Conservation (phyloP, 2,329 filamentous ascomycete species). For the Botryotinia calthae region DNA sequence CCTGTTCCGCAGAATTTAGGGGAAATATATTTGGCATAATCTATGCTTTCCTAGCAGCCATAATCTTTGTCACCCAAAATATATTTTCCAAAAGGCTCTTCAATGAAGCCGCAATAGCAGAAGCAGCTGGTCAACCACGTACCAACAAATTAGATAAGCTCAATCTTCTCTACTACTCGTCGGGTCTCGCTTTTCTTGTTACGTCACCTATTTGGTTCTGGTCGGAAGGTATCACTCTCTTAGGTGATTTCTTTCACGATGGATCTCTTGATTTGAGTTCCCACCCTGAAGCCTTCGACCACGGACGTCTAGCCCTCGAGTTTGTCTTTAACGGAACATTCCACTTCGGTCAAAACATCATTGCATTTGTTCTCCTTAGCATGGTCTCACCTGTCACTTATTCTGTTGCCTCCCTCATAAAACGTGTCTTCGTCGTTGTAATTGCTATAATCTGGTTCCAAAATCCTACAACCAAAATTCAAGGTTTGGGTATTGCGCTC, state of each 20-base stretch:
- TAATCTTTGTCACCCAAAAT: conserved; percentile 97
- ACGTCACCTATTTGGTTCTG: conserved; percentile 92
- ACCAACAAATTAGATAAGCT: conserved; percentile 90
- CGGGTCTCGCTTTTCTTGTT: conserved; percentile 82
- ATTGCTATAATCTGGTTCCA: conserved; percentile 96
- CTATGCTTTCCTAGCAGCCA: conserved; percentile 82
- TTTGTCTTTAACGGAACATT: conserved; percentile 97
- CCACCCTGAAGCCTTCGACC: conserved; percentile 65
- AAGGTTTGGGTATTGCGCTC: conserved; percentile 79
- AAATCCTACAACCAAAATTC: conserved; percentile 77
- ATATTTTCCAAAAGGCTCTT: conserved; percentile 98
- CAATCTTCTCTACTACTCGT: conserved; percentile 96
- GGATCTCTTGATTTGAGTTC: conserved; percentile 65
- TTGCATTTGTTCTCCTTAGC: conserved; percentile 88
- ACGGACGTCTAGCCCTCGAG: conserved; percentile 73
- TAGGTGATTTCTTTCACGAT: conserved; percentile 76
- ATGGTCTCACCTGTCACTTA: conserved; percentile 96
- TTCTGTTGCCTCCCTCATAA: conserved; percentile 92
- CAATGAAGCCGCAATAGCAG: conserved; percentile 85
- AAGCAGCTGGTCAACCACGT: conserved; percentile 66
- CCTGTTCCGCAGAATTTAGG: conserved; percentile 87
- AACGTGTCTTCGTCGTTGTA: conserved; percentile 94
- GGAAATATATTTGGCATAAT: conserved; percentile 88
- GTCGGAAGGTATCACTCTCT: conserved; percentile 76
- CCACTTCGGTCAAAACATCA: conserved; percentile 93